Conservation (phyloP, 108 stramenopile species). For the Mediolabrus comicus region DNA sequence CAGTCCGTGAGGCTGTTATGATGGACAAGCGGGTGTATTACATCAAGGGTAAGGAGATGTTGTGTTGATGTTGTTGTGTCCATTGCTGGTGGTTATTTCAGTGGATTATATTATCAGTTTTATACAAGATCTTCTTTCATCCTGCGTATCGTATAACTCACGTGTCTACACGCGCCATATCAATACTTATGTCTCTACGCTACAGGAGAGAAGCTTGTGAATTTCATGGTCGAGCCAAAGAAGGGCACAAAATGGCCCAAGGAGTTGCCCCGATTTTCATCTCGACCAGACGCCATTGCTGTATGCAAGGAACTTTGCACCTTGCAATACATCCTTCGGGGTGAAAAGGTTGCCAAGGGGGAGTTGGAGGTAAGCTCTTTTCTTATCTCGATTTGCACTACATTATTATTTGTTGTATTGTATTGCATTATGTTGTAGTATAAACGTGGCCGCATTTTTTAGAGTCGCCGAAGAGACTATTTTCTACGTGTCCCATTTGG, state of each 20-base stretch:
- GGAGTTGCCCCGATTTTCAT: slow-evolving; percentile 83
- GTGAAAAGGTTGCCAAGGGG: slow-evolving; percentile 90
- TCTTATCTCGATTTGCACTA: background rate
- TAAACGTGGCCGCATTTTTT: slow-evolving; percentile 43
- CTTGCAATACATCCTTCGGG: slow-evolving; percentile 88
- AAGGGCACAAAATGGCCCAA: slow-evolving; percentile 90
- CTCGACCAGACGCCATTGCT: slow-evolving; percentile 78
- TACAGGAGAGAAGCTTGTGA: slow-evolving; percentile 92
- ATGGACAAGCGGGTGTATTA: slow-evolving; percentile 97
- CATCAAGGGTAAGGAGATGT: slow-evolving; percentile 87
- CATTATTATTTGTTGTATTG: too few species aligned
- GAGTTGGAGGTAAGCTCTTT: slow-evolving; percentile 87
- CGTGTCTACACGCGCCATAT: too few species aligned
- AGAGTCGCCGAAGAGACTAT: slow-evolving; percentile 51
- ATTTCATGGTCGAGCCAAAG: slow-evolving; percentile 90
- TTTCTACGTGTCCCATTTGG: slow-evolving; percentile 35
- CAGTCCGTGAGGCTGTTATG: slow-evolving; percentile 87
- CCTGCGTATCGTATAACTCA: too few species aligned
- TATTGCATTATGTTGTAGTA: too few species aligned
- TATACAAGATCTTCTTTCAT: too few species aligned
- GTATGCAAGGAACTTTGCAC: slow-evolving; percentile 86
- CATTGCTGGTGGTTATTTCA: too few species aligned
- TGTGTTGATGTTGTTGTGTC: too few species aligned
- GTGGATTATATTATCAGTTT: too few species aligned
- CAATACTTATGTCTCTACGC: background rate